Conservation (phyloP, 2,329 filamentous ascomycete species). For the Apiospora sp. region DNA sequence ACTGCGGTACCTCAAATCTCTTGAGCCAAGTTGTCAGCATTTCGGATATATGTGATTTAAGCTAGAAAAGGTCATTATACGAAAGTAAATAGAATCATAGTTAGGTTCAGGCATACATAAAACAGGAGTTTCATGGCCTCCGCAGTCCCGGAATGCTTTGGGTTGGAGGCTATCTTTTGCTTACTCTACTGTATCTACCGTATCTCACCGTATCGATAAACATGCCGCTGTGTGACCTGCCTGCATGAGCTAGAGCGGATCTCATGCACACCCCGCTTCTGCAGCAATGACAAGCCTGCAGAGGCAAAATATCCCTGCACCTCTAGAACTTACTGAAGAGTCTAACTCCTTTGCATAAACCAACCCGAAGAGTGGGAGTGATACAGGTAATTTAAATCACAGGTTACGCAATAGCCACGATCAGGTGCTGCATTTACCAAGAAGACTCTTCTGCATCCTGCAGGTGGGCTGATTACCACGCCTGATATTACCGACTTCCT, state of each 20-base stretch:
- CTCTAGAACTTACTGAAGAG: neutral
- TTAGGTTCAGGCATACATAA: neutral
- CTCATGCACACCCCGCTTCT: slow-evolving; percentile 9
- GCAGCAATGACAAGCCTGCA: neutral
- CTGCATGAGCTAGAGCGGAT: neutral
- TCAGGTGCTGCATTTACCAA: too few species aligned
- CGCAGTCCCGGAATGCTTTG: too few species aligned
- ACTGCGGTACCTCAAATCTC: neutral
- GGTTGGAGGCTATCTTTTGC: neutral
- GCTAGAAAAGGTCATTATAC: too few species aligned
- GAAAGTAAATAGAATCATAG: too few species aligned
- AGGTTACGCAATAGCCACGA: too few species aligned
- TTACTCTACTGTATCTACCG: neutral
- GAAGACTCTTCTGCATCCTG: too few species aligned
- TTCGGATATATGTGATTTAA: too few species aligned
- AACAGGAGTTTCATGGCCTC: neutral
- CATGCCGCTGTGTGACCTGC: neutral
- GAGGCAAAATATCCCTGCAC: neutral
- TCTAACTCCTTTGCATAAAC: neutral
- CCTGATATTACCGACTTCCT: too few species aligned
- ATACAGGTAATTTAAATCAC: too few species aligned
- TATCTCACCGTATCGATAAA: neutral
- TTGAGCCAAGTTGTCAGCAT: neutral
- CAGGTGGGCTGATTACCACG: too few species aligned
- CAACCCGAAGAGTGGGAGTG: neutral